Base-by-base conservation (phyloP, 257 asterid genomes). In the Osmanthus fragrans region DNA sequence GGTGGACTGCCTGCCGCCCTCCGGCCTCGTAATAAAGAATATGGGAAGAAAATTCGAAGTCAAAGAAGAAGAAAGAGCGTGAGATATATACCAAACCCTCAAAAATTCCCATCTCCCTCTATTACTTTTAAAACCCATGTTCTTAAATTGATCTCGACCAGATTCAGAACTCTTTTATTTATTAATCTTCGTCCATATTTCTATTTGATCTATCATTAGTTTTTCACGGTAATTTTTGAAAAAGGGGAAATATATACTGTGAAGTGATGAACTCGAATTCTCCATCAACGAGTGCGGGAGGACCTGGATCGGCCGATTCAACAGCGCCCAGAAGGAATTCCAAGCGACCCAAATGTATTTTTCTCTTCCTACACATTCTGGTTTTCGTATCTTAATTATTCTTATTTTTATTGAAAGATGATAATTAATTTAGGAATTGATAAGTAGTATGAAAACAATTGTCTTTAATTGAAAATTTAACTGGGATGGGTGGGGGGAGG, bases 331-430 rank as follows among this genome's bases (percentile, higher is more conserved):
- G 87, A 73, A 80, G 88, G 34, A 83, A 78, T 65, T 81, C 92
- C 64, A 87, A 83, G 82, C 81, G 92, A 33, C 92, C 92, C 40
- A 87, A 89, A 78, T 89, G 91, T 88, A 80, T 37, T n/a, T 37
- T 77, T 76, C 54, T 73, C n/a, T 70, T 16, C 16, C 34, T 71
- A 10, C 15, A 7, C 15, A 7, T 15, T 56, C 1, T 36, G 23
- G 29, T 36, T 54, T 7, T 49, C 13, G 36, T 18, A 21, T 65
- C 9, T 18, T 9, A n/a, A 18, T 77, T 58, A 5, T 32, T 18
- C 34, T 29, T 45, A 37, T 65, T 32, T 42, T 36, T n/a, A 18
- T 69, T 27, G 36, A 13, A 54, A 3, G 29, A 56, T 3, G n/a
- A 12, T 39, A 39, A 3, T 27, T 1, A 13, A 7, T 5, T 25